Evolutionary conservation across 352 stramenopile genomes (phyloP).

Genomic region (Globisporangium lucens): DNA sequence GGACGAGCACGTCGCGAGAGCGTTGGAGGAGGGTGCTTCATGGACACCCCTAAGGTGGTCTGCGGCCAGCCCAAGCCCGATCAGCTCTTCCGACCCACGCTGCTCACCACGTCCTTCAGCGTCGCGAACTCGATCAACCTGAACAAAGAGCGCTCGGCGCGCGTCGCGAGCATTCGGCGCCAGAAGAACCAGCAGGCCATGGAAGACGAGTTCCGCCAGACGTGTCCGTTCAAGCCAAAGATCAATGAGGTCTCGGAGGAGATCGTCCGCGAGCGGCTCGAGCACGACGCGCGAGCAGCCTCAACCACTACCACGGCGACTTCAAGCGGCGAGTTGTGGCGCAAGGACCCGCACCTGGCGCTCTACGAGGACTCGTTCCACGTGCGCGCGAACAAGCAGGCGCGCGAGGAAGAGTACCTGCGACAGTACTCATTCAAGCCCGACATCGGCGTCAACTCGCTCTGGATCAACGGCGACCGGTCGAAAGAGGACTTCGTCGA

Average conservation of each 20-base stretch:
- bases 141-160: constrained; percentile 42
- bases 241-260: constrained; percentile 73
- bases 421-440: constrained; percentile 76
- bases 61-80: constrained; percentile 59
- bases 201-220: constrained; percentile 62
- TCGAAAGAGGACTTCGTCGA: constrained; percentile 58
- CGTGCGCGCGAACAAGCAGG: constrained; percentile 33
- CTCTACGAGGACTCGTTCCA: constrained; percentile 75
- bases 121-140: constrained; percentile 24
- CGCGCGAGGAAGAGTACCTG: constrained; percentile 50
- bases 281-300: constrained; percentile 30
- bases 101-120: constrained; percentile 32
- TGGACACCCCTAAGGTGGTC: constrained; percentile 24
- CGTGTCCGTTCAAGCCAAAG: constrained; percentile 65
- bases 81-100: constrained; percentile 66
- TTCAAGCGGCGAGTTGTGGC: constrained; percentile 22
- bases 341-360: constrained; percentile 52
- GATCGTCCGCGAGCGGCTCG: constrained; percentile 68
- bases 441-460: constrained; percentile 70
- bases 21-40: constrained; percentile 20
- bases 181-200: constrained; percentile 53
- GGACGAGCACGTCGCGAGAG: constrained; percentile 17
- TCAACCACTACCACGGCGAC: constrained; percentile 19
- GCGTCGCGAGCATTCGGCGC: constrained; percentile 33
- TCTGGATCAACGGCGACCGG: constrained; percentile 42